phyloP scores from a whole-genome alignment of 345 rosid genomes.

The Aethionema arabicum region DNA sequence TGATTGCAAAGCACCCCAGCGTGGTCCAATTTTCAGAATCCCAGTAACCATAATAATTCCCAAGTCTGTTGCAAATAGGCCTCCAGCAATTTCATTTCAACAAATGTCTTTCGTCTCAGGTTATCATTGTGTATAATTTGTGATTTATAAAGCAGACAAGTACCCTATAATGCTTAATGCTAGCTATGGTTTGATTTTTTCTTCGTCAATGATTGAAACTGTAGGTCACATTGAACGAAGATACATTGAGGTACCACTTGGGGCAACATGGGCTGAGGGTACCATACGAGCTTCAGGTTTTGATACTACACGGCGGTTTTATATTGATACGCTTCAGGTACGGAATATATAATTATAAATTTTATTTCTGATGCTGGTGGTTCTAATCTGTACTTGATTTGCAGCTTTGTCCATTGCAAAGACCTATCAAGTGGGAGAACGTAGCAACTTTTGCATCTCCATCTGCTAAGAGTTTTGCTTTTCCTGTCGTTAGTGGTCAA shows the following conservation, averaged over 20 bases:
- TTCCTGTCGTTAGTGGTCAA: constrained; percentile 82
- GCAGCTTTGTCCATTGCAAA: constrained; percentile 88
- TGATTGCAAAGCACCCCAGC: constrained; percentile 95
- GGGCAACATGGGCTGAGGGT: constrained; percentile 98
- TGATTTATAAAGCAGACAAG: constrained; percentile 13
- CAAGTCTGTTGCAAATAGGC: constrained; percentile 50
- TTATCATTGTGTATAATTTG: constrained; percentile 28
- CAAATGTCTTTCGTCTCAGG: constrained; percentile 89
- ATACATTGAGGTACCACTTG: constrained; percentile 78
- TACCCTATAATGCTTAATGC: constrained; percentile 9
- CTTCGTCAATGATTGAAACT: constrained; percentile 26
- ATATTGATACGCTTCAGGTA: constrained; percentile 91
- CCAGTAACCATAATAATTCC: constrained; percentile 90
- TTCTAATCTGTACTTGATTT: constrained; percentile 39
- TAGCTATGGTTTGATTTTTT: constrained; percentile 13
- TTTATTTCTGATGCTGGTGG: constrained; percentile 13
- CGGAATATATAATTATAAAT: constrained; percentile 17
- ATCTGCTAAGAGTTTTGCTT: constrained; percentile 67
- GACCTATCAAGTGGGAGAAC: constrained; percentile 92
- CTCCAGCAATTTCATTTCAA: constrained; percentile 69
- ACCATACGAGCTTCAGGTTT: constrained; percentile 78
- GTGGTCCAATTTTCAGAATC: constrained; percentile 88
- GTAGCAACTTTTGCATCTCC: constrained; percentile 78
- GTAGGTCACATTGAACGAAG: constrained; percentile 91
- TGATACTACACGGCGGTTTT: constrained; percentile 84